Percentiles rank a stretch among this genome's conserved stretches.
phyloP scores from a whole-genome alignment of 2,329 filamentous ascomycete genomes.

The Truncatella angustata region DNA sequence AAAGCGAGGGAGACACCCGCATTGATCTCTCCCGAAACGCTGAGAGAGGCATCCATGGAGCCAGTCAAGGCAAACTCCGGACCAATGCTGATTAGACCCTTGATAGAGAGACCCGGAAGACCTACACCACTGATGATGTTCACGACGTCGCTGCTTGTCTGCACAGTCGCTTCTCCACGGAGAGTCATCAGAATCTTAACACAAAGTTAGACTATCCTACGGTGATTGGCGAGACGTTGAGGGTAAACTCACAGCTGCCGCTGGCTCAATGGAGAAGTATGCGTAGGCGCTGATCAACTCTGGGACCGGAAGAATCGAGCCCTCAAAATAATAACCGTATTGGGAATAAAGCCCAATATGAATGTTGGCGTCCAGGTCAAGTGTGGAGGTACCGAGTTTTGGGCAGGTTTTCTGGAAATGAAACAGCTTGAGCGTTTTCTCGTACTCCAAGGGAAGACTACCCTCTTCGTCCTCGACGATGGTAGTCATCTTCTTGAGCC shows the following conservation, averaged over 20 bases:
- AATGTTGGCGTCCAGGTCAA: neutral
- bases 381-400: neutral
- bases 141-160: neutral
- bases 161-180: neutral
- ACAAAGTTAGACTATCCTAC: neutral
- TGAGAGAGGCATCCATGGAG: slow-evolving; percentile 2
- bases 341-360: neutral
- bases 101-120: neutral
- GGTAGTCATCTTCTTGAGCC: slow-evolving; percentile 3
- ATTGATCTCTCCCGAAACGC: slow-evolving; percentile 3
- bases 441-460: neutral
- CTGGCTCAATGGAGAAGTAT: neutral
- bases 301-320: neutral
- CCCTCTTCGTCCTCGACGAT: neutral
- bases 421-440: neutral
- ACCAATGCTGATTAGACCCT: neutral
- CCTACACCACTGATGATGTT: neutral
- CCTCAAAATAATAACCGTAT: neutral
- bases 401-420: neutral
- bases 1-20: neutral
- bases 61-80: neutral
- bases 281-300: slow-evolving; percentile 2
- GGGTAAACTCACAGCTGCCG: neutral
- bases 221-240: neutral
- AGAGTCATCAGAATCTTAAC: neutral